Evolutionary conservation across 2,329 filamentous ascomycete genomes (phyloP).

Genomic region (Xylariaceae sp.): DNA sequence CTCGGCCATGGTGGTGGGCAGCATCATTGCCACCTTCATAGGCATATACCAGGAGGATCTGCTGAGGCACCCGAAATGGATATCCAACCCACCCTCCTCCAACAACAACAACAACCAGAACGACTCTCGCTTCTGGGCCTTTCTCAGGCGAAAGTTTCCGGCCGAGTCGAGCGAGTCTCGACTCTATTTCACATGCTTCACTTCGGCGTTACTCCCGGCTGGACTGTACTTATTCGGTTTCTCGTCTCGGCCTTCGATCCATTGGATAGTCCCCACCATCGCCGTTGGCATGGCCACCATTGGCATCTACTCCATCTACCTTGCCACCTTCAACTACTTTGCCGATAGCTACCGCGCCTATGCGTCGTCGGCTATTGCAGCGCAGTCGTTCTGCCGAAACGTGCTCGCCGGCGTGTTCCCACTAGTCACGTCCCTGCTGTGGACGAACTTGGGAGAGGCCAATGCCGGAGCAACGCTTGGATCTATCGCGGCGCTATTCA

Average conservation of each 20-base stretch:
- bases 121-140: slow-evolving; percentile 37
- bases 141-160: slow-evolving; percentile 43
- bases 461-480: slow-evolving; percentile 71
- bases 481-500: slow-evolving; percentile 62
- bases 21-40: slow-evolving; percentile 59
- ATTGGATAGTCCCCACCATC: slow-evolving; percentile 67
- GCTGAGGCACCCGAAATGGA: slow-evolving; percentile 44
- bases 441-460: slow-evolving; percentile 63
- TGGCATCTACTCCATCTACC: slow-evolving; percentile 80
- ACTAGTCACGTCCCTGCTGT: slow-evolving; percentile 68
- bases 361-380: slow-evolving; percentile 78
- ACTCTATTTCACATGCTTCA: slow-evolving; percentile 77
- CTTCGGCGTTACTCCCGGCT: slow-evolving; percentile 67
- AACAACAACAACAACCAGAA: slow-evolving; percentile 14
- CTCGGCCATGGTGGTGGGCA: slow-evolving; percentile 62
- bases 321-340: slow-evolving; percentile 89
- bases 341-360: slow-evolving; percentile 84
- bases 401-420: slow-evolving; percentile 77
- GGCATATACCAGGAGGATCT: slow-evolving; percentile 69
- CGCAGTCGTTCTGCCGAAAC: slow-evolving; percentile 82
- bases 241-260: slow-evolving; percentile 55
- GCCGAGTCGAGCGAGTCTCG: slow-evolving; percentile 65
- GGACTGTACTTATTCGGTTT: slow-evolving; percentile 80
- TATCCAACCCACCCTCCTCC: slow-evolving; percentile 30
- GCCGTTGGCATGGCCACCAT: slow-evolving; percentile 71